These are phyloP conservation scores for Cladophialophora bantiana DNA, from an alignment of 2,329 filamentous ascomycete genomes.

Conservation along the genomic window DNA sequence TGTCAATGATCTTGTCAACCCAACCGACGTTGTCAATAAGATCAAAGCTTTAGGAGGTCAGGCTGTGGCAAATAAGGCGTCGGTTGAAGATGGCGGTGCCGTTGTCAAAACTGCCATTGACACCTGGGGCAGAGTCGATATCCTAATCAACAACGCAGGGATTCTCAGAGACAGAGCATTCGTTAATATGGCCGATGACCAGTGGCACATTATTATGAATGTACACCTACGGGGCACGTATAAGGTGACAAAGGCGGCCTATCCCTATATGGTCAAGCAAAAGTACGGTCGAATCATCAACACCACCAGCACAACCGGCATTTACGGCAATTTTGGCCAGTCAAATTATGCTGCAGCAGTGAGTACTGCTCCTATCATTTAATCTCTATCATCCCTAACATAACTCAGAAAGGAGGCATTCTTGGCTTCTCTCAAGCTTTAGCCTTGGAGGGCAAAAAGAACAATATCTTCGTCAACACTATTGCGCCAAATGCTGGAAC, in stretches of 20 bases:
- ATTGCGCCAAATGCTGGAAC: conserved; percentile 98
- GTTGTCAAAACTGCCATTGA: conserved; percentile 44
- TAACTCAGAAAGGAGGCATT: conserved; percentile 79
- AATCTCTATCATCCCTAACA: too few species aligned
- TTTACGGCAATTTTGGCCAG: too few species aligned
- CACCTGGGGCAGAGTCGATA: too few species aligned
- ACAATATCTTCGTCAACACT: conserved; percentile 98
- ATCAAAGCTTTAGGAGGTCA: conserved; percentile 89
- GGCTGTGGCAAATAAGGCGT: conserved; percentile 91
- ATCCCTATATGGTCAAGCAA: conserved; percentile 39
- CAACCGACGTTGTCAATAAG: conserved; percentile 87
- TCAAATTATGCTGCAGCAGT: conserved; percentile 48
- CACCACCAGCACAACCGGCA: conserved; percentile 37
- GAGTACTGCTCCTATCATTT: conserved; percentile 51
- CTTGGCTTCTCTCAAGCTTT: conserved; percentile 93
- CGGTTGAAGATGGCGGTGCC: conserved; percentile 87
- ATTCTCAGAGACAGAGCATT: too few species aligned
- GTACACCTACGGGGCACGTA: too few species aligned
- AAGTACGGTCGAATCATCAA: conserved; percentile 56
- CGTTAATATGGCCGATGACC: too few species aligned
- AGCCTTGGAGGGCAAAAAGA: conserved; percentile 90
- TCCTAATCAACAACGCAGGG: too few species aligned
- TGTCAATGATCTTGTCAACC: conserved; percentile 94
- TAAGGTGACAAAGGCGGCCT: too few species aligned
- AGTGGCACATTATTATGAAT: too few species aligned